Evolutionary conservation across 768 basidiomycete species (phyloP).

Genomic region (Hemileccinum rubropunctum): DNA sequence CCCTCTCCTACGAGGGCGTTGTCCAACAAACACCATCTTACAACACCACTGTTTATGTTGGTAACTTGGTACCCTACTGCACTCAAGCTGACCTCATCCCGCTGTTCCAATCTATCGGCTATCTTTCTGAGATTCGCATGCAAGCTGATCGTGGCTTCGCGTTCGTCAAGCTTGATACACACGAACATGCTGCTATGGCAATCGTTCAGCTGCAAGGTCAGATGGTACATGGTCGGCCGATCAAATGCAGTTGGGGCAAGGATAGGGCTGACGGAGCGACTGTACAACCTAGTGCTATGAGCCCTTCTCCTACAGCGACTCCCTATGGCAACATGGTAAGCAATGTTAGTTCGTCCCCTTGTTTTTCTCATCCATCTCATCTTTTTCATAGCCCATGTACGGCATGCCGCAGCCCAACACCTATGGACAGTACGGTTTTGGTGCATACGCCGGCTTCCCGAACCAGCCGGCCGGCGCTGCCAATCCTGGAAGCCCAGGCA

Average conservation of each 20-base stretch:
- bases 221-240: slow-evolving; percentile 94
- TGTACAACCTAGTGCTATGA: slow-evolving; percentile 50
- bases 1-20: slow-evolving; percentile 90
- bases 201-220: slow-evolving; percentile 97
- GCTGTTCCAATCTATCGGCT: slow-evolving; percentile 97
- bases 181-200: slow-evolving; percentile 97
- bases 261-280: slow-evolving; percentile 77
- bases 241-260: slow-evolving; percentile 99
- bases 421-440: slow-evolving; percentile 75
- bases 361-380: not conserved
- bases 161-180: slow-evolving; percentile 97
- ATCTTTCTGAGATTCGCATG: slow-evolving; percentile 98
- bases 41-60: slow-evolving; percentile 97
- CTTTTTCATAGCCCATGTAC: slow-evolving; percentile 68
- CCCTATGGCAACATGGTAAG: slow-evolving; percentile 80
- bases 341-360: not conserved
- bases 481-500: slow-evolving; percentile 38
- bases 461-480: slow-evolving; percentile 54
- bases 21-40: slow-evolving; percentile 90
- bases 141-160: slow-evolving; percentile 99
- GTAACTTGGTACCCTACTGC: slow-evolving; percentile 95
- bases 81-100: slow-evolving; percentile 98
- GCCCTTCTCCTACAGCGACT: slow-evolving; percentile 56
- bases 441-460: slow-evolving; percentile 70
- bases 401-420: slow-evolving; percentile 81